Evolutionary conservation across 805 yeast species (phyloP), one percentile per base, ranked within the genome.

Genomic region (Wickerhamomyces alni): DNA sequence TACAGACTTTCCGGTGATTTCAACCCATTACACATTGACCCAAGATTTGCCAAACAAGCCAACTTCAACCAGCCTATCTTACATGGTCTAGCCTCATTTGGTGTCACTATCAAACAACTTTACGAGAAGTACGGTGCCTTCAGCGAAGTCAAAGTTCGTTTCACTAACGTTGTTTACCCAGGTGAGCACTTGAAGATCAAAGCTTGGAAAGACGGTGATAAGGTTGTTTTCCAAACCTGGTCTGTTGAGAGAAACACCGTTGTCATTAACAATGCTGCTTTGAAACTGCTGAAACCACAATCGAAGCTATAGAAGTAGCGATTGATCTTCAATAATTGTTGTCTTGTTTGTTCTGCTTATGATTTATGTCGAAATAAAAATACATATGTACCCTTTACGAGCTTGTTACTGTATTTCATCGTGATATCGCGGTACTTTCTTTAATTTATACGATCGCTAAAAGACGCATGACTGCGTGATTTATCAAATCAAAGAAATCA

Each of bases 11-110:
- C 91, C 45, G 98, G 96, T 39, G 99, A 91, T 69, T 81, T 80
- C 62, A 91, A 91, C 63, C 99, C 99, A 44, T 74, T 91, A 52
- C 99, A 89, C 67, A 82, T 91, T 58, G 98, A 91, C 66, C 97
- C 98, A 16, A 70, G 61, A 24, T 83, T 89, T 64, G 97, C 98
- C 13, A 76, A 80, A 47, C 85, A 85, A 41, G 97, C 91, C 35
- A 83, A 82, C 45, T 91, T 91, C 61, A 79, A 78, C 36, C 66
- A 69, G 40, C 99, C 99, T 36, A 91, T 91, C 51, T 73, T 91
- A 49, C 99, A 91, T 65, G 99, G 99, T 32, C 74, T 91, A 63
- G 84, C 94, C 55, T 74, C 86, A 16, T 77, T 86, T 59, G 99
- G 99, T 45, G 75, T 89, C 43, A 67, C 85, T 31, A 82, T 82